Evolutionary conservation across 768 basidiomycete genomes (phyloP).

Genomic region (Chalciporus pseudorubinellus): DNA sequence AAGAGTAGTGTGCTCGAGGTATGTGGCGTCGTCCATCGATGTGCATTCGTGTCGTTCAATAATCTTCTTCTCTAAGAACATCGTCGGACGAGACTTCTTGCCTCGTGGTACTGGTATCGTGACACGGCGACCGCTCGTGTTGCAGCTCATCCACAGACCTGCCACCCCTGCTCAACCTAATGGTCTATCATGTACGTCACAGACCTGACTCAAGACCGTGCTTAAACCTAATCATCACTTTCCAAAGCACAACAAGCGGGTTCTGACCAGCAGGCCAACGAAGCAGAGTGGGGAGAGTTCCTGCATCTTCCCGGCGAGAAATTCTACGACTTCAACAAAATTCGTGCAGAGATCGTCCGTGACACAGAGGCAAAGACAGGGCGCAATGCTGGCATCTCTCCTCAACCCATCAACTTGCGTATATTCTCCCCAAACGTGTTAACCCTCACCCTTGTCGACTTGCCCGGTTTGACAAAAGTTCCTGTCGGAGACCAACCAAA

Average conservation of each 20-base stretch:
- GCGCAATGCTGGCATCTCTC: slow-evolving; percentile 97
- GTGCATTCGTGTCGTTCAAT: slow-evolving; percentile 6
- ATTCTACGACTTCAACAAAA: slow-evolving; percentile 97
- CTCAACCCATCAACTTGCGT: slow-evolving; percentile 94
- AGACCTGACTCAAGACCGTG: not conserved
- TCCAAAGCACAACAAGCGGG: slow-evolving; percentile 36
- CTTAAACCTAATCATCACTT: not conserved
- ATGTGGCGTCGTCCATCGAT: slow-evolving; percentile 17
- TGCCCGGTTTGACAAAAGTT: slow-evolving; percentile 94
- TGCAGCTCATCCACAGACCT: slow-evolving; percentile 91
- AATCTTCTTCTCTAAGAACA: slow-evolving; percentile 60
- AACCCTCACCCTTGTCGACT: slow-evolving; percentile 94
- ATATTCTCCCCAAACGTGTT: slow-evolving; percentile 97
- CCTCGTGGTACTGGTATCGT: slow-evolving; percentile 99
- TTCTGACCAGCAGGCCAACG: slow-evolving; percentile 75
- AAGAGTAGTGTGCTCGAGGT: slow-evolving; percentile 94
- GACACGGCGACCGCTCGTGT: slow-evolving; percentile 90
- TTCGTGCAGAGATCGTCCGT: slow-evolving; percentile 91
- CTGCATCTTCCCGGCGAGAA: slow-evolving; percentile 95
- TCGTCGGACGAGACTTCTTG: slow-evolving; percentile 96
- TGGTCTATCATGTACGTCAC: slow-evolving; percentile 41
- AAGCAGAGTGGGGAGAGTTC: slow-evolving; percentile 99
- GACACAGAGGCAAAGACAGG: slow-evolving; percentile 99
- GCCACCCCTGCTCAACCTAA: slow-evolving; percentile 46
- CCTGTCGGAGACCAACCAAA: slow-evolving; percentile 95